phyloP scores from a whole-genome alignment of 2,329 filamentous ascomycete species.

The Fusarium verticillioides region DNA sequence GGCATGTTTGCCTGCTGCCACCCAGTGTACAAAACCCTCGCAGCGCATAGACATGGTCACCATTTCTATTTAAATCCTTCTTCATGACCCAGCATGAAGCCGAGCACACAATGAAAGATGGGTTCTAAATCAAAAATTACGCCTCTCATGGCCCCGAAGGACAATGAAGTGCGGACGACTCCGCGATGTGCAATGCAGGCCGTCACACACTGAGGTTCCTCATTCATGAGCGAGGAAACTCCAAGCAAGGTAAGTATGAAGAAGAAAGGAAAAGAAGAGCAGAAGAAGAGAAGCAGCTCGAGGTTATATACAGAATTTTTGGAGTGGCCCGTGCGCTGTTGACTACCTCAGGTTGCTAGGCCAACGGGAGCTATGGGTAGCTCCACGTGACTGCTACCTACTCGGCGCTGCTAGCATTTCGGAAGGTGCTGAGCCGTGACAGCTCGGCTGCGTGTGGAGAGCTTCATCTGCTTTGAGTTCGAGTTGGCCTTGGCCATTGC shows the following conservation, averaged over 20 bases:
- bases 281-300: slow-evolving; percentile 6
- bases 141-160: slow-evolving; percentile 65
- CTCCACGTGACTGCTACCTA: neutral
- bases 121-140: slow-evolving; percentile 62
- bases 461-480: slow-evolving; percentile 16
- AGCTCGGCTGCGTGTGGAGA: slow-evolving; percentile 6
- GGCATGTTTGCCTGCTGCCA: too few relatives aligned
- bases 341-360: neutral
- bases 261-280: slow-evolving; percentile 53
- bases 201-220: slow-evolving; percentile 55
- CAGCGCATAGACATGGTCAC: fast-evolving
- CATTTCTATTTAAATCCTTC: neutral
- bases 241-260: slow-evolving; percentile 67
- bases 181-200: slow-evolving; percentile 68
- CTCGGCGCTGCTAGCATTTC: neutral
- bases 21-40: fast-evolving
- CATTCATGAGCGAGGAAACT: slow-evolving; percentile 58
- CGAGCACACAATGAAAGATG: slow-evolving; percentile 56
- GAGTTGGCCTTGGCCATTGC: neutral
- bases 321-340: slow-evolving; percentile 3
- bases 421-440: neutral
- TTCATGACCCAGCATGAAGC: slow-evolving; percentile 51
- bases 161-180: slow-evolving; percentile 61
- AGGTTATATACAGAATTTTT: slow-evolving; percentile 46
- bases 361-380: neutral